Conservation (phyloP, 768 basidiomycete species). For the Agrocybe praecox region DNA sequence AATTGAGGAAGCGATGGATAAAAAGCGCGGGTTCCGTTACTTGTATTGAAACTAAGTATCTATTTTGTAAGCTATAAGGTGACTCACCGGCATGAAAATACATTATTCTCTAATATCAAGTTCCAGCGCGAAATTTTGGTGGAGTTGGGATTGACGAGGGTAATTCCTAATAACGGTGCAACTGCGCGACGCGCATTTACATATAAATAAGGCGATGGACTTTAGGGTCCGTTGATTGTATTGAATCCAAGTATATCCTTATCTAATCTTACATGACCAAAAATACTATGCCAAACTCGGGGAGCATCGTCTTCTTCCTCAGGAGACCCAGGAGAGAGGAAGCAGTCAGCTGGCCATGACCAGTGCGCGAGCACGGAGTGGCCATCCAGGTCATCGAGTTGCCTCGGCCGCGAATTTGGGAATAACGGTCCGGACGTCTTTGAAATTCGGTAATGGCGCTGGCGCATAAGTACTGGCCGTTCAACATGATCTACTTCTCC, state of each 20-base stretch:
- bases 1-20: conserved; percentile 8
- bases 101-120: no score
- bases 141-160: no score
- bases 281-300: background rate
- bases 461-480: background rate
- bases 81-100: background rate
- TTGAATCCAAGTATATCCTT: no score
- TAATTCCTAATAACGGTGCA: no score
- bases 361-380: background rate
- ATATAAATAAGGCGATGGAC: no score
- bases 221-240: no score
- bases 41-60: conserved; percentile 1
- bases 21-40: conserved; percentile 11
- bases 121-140: no score
- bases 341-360: background rate
- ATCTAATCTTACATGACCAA: no score
- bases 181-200: no score
- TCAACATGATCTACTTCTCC: no score
- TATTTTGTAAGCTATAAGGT: conserved; percentile 3
- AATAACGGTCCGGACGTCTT: background rate
- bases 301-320: no score
- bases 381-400: no score
- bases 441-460: background rate
- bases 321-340: background rate
- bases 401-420: background rate